Evolutionary conservation across 2,329 filamentous ascomycete species (phyloP), one percentile per base, ranked within the genome.

Genomic region (Metarhizium brunneum): DNA sequence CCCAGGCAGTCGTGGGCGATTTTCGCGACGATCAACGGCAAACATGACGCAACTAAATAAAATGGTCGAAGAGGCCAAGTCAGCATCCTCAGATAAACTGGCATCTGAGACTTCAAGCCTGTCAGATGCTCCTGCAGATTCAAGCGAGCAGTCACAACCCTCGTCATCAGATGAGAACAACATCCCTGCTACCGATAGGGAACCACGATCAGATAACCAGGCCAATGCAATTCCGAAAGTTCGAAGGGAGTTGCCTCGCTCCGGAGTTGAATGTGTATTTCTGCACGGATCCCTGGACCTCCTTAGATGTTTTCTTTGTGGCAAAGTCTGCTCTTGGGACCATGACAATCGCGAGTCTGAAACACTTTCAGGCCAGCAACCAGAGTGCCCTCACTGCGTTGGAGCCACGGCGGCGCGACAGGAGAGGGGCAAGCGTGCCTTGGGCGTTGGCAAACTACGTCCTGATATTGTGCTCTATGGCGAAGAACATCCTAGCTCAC

Each of bases 391-490:
- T 35, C 79, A 81, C 51, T 90, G 86, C 62, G 78, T 76, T 3
- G 79, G 78, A 1, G 82, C 84, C 4, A 84, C 83, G 2, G 79
- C 80, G 1, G 81, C 81, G 6, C 76, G 86, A 36, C 77, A 84
- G 60, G 83, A 84, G 58, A 79, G 74, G 52, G 86, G 86, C 13
- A 87, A 88, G 64, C 77, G 86, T 57, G 83, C 82, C 0, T 73
- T 88, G 6, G 83, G 84, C 3, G 79, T 88, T 2, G 86, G 86
- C 38, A 84, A 84, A 58, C 73, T 90, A 18, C 76, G 86, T 43
- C 86, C 86, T 0, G 85, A 90, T 62, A 87, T 90, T 62, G 86
- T 90, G 2, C 73, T 90, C 1, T 90, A 89, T 63, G 86, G 86
- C 25, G 86, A 90, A 65, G 85, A 88, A 53, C 85, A 90, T 61